phyloP scores from a whole-genome alignment of 1,284 basidiomycete genomes.

The Phylloporus sp. region DNA sequence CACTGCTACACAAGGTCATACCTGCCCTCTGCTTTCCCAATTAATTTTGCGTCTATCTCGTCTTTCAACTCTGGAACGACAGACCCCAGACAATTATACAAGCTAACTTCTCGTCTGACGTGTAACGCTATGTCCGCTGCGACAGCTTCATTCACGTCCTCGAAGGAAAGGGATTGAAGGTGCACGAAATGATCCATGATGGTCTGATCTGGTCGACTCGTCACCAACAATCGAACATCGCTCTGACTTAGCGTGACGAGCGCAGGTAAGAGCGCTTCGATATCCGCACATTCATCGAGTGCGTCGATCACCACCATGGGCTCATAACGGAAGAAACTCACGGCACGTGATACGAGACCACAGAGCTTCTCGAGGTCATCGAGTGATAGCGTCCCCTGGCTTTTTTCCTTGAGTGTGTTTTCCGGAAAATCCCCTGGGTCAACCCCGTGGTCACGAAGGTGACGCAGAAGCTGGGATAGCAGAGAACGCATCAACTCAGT shows the following conservation, averaged over 20 bases:
- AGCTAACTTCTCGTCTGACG: conserved; percentile 1
- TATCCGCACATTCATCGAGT: conserved; percentile 1
- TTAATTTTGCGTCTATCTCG: background rate
- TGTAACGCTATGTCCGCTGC: conserved; percentile 2
- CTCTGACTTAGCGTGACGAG: background rate
- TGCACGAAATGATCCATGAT: background rate
- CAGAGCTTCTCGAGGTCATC: background rate
- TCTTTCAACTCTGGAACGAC: background rate
- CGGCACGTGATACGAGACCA: background rate
- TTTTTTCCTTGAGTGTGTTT: conserved; percentile 7
- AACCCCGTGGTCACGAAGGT: background rate
- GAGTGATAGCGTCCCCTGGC: background rate
- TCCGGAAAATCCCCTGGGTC: conserved; percentile 7
- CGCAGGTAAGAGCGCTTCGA: background rate
- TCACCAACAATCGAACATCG: conserved; percentile 8
- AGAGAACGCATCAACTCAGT: conserved; percentile 1
- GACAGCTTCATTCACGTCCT: background rate
- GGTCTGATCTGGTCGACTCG: background rate
- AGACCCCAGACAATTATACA: background rate
- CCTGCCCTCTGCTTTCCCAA: conserved; percentile 1
- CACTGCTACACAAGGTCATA: background rate
- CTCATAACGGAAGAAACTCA: background rate
- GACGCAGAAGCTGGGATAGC: background rate
- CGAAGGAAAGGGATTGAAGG: conserved; percentile 2
- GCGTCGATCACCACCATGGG: background rate